A percentile compares a stretch with the other conserved stretches of the same genome.
phyloP scores from a whole-genome alignment of 164 flowering plant species.

The Piper longum region DNA sequence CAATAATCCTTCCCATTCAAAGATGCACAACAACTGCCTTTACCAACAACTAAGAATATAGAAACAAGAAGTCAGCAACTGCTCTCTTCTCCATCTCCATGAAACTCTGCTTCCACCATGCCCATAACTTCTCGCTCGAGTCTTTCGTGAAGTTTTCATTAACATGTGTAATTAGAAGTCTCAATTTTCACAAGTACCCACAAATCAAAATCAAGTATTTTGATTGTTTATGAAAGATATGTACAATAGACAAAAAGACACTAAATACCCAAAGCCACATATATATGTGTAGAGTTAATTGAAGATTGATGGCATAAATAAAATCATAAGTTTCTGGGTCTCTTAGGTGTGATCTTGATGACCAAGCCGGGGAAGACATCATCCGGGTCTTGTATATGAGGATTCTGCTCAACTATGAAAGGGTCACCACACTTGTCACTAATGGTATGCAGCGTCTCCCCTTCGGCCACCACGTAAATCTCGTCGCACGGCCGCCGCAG shows the following conservation, averaged over 20 bases:
- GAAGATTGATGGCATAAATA: background rate
- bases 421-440: conserved; percentile 39
- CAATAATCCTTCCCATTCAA: background rate
- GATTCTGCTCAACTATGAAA: conserved; percentile 28
- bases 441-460: conserved; percentile 32
- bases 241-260: background rate
- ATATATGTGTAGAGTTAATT: too few species aligned
- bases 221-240: too few species aligned
- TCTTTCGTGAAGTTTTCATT: too few species aligned
- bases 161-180: too few species aligned
- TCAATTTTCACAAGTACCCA: too few species aligned
- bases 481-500: conserved; percentile 22
- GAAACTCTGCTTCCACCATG: too few species aligned
- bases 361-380: conserved; percentile 44
- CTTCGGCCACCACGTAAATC: conserved; percentile 32
- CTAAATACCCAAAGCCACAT: background rate
- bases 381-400: conserved; percentile 25
- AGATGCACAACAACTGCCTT: background rate
- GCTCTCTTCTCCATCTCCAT: background rate
- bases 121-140: too few species aligned
- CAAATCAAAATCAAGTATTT: too few species aligned
- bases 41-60: background rate
- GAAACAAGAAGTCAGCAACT: background rate
- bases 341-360: conserved; percentile 3
- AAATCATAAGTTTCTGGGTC: background rate